Evolutionary conservation across 495 filamentous ascomycete genomes (phyloP), one percentile per base, ranked within the genome.

Genomic region (Aspergillus hancockii): DNA sequence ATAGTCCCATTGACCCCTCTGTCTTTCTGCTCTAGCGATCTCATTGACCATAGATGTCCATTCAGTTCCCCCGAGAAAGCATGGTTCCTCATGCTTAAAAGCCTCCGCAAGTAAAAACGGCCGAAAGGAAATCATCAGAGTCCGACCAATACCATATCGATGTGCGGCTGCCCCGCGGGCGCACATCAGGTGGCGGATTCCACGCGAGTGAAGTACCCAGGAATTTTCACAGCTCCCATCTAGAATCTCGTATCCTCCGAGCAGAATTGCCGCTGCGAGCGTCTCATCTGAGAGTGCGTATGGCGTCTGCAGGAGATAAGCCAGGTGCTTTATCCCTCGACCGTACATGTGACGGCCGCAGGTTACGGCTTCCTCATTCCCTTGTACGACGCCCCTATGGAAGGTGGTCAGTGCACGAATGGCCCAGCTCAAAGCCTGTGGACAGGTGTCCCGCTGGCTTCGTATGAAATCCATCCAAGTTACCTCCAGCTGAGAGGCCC

Each of bases 141-240:
- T 52, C 16, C 52, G 54, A 8, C 66, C 71, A 28, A 71, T 67
- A 4, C 67, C 71, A n/a, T 43, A 23, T 31, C 32, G 60, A 52
- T 73, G 63, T 13, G 62, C 62, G 19, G 53, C 47, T 3, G 66
- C 62, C 0, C 71, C 68, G 9, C 73, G 70, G 9, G 61, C 52
- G 7, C 61, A 49, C 23, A 74, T 67, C 12, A 73, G 52, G 9
- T 65, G 51, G 28, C 54, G 57, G 30, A 70, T 63, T 18, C 73
- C 73, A 13, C 70, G 64, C 1, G 70, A 52, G 52, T 73, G 71
- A 45, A 55, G 54, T 7, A 74, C 57, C 68, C 71, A 75, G 9
- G 68, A 61, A 38, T 65, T 32, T 10, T 52, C 30, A 32, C 52
- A 56, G 14, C 58, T 71, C 5, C 66, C 61, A 22, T 63, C 68